Percentiles rank a stretch among this genome's conserved stretches.
phyloP scores from a whole-genome alignment of 106 monocot genomes.

The Xerophyta viscosa region DNA sequence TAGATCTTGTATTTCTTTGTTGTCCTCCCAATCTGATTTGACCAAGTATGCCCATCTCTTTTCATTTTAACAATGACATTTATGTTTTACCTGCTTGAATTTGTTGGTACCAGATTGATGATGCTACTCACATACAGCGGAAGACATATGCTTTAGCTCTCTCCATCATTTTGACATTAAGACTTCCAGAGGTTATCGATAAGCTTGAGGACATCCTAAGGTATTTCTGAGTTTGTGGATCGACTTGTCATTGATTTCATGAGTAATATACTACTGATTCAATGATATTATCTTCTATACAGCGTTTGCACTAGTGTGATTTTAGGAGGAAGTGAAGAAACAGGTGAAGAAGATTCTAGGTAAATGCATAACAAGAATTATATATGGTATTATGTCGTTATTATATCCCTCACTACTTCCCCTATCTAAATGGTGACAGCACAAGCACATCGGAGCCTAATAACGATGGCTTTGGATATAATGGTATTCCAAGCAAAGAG shows the following conservation, averaged over 20 bases:
- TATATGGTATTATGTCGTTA: background rate
- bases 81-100: background rate
- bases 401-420: background rate
- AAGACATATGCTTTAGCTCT: slow-evolving; percentile 84
- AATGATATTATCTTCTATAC: slow-evolving; percentile 6
- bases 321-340: slow-evolving; percentile 55
- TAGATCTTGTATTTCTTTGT: too few relatives aligned
- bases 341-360: slow-evolving; percentile 75
- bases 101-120: slow-evolving; percentile 48
- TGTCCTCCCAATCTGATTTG: too few relatives aligned
- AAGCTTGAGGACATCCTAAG: slow-evolving; percentile 92
- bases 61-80: slow-evolving; percentile 1
- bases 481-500: slow-evolving; percentile 61
- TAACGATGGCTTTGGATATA: slow-evolving; percentile 40
- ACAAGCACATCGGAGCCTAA: slow-evolving; percentile 40
- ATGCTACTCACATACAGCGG: slow-evolving; percentile 46
- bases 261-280: background rate
- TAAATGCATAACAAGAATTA: slow-evolving; percentile 3
- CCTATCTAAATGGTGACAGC: slow-evolving; percentile 25
- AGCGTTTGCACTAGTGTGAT: slow-evolving; percentile 91
- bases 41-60: background rate
- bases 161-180: slow-evolving; percentile 75
- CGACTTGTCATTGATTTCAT: too few relatives aligned
- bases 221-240: slow-evolving; percentile 21
- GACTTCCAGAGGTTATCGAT: slow-evolving; percentile 83